Evolutionary conservation across 164 flowering plant genomes (phyloP).

Genomic region (Nymphaea colorata): DNA sequence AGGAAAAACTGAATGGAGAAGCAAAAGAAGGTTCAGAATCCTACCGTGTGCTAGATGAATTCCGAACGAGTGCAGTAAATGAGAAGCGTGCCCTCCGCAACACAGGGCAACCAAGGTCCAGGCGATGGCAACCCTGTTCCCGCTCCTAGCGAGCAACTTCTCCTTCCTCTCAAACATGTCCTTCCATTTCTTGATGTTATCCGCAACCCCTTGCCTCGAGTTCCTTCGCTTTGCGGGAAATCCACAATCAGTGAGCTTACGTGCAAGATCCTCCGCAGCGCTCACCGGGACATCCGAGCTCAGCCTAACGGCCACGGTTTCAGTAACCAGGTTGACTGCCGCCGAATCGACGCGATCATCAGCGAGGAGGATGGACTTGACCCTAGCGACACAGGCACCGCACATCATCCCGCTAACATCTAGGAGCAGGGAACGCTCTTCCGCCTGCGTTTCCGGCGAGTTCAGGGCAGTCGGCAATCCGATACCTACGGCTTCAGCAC

Average conservation of each 20-base stretch:
- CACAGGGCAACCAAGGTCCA: conserved; percentile 94
- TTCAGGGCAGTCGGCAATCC: background rate
- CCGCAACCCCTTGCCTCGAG: conserved; percentile 56
- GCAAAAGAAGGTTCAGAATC: too few relatives aligned
- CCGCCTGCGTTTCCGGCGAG: background rate
- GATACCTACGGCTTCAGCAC: background rate
- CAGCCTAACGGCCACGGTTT: conserved; percentile 68
- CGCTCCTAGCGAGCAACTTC: conserved; percentile 42
- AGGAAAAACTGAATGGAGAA: too few relatives aligned
- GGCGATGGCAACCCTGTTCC: conserved; percentile 67
- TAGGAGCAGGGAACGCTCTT: conserved; percentile 33
- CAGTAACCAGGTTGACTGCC: conserved; percentile 81
- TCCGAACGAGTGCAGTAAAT: conserved; percentile 75
- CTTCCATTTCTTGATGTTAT: conserved; percentile 82
- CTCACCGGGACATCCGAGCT: conserved; percentile 20
- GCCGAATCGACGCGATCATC: conserved; percentile 81
- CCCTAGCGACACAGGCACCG: conserved; percentile 88
- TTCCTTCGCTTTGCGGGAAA: conserved; percentile 58
- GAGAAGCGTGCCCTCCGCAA: conserved; percentile 81
- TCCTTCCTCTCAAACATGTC: conserved; percentile 73
- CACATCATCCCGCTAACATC: conserved; percentile 97
- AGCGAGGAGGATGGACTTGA: conserved; percentile 51
- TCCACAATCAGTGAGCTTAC: conserved; percentile 68
- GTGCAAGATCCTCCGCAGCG: conserved; percentile 48
- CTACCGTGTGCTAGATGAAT: conserved; percentile 82